Evolutionary conservation across 371 early-diverging fungal species (phyloP).

Genomic region (Caulochytrium protostelioides): DNA sequence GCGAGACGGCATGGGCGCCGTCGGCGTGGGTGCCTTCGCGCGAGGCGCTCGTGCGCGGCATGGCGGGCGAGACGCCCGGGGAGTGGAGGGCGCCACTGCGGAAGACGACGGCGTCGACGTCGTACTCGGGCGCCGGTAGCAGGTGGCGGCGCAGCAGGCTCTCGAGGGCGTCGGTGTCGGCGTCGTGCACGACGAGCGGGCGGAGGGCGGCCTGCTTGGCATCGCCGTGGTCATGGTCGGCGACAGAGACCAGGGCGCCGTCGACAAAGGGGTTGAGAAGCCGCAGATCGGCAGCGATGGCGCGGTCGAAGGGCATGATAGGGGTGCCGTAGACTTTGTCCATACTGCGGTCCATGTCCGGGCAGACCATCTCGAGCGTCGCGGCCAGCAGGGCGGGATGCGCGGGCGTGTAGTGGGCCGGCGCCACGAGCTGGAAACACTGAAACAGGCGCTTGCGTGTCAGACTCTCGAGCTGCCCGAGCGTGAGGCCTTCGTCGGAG

Average conservation of each 20-base stretch:
- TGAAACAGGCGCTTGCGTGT: constrained; percentile 44
- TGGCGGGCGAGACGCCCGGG: too few species aligned
- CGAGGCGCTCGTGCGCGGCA: too few species aligned
- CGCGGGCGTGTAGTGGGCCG: constrained; percentile 40
- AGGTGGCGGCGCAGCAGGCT: not conserved
- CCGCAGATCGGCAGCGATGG: constrained; percentile 24
- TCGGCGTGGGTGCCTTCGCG: too few species aligned
- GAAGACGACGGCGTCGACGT: constrained; percentile 18
- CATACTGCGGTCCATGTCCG: constrained; percentile 33
- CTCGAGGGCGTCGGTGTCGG: too few species aligned
- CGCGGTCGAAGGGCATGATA: constrained; percentile 29
- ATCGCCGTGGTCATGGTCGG: not conserved
- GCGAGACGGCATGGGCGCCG: too few species aligned
- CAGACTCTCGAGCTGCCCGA: constrained; percentile 34
- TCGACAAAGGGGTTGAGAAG: too few species aligned
- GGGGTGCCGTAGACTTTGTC: constrained; percentile 30
- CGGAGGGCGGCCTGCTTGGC: not conserved
- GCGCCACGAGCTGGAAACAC: constrained; percentile 43
- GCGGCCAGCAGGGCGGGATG: constrained; percentile 27
- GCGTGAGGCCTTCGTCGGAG: constrained; percentile 8
- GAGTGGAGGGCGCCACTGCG: constrained; percentile 8
- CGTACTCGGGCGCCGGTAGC: constrained; percentile 16
- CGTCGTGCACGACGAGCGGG: too few species aligned
- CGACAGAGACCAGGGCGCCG: too few species aligned
- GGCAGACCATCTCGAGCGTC: constrained; percentile 18